These are phyloP conservation scores for Erodium maritimum DNA, from an alignment of 345 rosid genomes.

Conservation along the genomic window DNA sequence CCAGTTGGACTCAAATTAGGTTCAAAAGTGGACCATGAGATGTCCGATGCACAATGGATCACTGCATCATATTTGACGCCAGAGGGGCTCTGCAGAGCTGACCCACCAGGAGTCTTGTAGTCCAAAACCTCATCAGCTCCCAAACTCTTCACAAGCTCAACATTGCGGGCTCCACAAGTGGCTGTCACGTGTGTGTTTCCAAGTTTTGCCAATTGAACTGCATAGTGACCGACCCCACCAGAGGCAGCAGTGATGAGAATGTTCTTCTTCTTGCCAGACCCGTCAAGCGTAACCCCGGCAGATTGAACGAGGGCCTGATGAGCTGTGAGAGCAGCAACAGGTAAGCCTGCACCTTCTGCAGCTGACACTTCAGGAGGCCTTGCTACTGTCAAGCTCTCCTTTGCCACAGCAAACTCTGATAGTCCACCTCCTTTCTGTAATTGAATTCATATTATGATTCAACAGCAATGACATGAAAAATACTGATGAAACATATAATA, in stretches of 20 bases:
- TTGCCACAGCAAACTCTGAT: conserved; percentile 56
- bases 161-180: conserved; percentile 67
- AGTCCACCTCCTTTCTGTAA: conserved; percentile 38
- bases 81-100: conserved; percentile 54
- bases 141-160: conserved; percentile 53
- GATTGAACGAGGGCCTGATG: conserved; percentile 40
- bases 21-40: conserved; percentile 60
- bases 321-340: conserved; percentile 61
- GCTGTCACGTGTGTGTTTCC: conserved; percentile 72
- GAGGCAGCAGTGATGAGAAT: conserved; percentile 66
- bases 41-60: conserved; percentile 45
- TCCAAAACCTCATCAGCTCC: conserved; percentile 83
- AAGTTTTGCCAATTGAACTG: conserved; percentile 65
- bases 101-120: conserved; percentile 71
- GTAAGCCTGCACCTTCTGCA: conserved; percentile 53
- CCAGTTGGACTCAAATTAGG: conserved; percentile 48
- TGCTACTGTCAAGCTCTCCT: conserved; percentile 35
- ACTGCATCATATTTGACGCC: conserved; percentile 66
- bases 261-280: conserved; percentile 41
- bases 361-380: conserved; percentile 63
- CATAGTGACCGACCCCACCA: conserved; percentile 79
- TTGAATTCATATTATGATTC: conserved; percentile 1
- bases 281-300: conserved; percentile 59
- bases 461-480: not conserved
- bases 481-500: no score